phyloP scores from a whole-genome alignment of 768 basidiomycete species.

The Tephrocybe rancida region DNA sequence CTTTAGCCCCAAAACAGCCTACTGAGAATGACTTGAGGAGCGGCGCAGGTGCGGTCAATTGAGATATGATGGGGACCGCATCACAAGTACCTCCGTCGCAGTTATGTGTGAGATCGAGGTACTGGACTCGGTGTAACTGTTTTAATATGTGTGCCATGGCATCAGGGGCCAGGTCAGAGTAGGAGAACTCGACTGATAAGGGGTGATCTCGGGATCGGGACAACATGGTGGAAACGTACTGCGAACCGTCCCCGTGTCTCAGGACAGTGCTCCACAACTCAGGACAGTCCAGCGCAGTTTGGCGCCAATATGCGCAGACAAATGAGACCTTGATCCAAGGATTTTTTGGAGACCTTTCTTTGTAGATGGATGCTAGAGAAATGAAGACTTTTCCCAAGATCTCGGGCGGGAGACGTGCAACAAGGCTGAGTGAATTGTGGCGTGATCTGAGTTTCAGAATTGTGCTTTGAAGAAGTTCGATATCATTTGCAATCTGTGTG shows the following conservation, averaged over 20 bases:
- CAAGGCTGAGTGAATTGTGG: not conserved
- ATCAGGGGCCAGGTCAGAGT: too few species aligned
- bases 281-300: not conserved
- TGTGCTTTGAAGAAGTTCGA: not conserved
- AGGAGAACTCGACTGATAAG: not conserved
- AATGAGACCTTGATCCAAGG: not conserved
- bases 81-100: too few species aligned
- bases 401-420: not conserved
- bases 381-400: not conserved
- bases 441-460: not conserved
- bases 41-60: too few species aligned
- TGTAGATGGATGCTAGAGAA: not conserved
- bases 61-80: too few species aligned
- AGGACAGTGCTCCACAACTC: not conserved
- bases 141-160: not conserved
- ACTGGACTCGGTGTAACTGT: not conserved
- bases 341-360: not conserved
- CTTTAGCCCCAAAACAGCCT: too few species aligned
- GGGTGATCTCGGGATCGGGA: not conserved
- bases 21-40: too few species aligned
- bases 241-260: not conserved
- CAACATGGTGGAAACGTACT: not conserved
- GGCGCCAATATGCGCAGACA: not conserved
- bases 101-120: too few species aligned
- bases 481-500: not conserved